Evolutionary conservation across 2,329 filamentous ascomycete genomes (phyloP).

Genomic region (Proliferodiscus dingleyae): DNA sequence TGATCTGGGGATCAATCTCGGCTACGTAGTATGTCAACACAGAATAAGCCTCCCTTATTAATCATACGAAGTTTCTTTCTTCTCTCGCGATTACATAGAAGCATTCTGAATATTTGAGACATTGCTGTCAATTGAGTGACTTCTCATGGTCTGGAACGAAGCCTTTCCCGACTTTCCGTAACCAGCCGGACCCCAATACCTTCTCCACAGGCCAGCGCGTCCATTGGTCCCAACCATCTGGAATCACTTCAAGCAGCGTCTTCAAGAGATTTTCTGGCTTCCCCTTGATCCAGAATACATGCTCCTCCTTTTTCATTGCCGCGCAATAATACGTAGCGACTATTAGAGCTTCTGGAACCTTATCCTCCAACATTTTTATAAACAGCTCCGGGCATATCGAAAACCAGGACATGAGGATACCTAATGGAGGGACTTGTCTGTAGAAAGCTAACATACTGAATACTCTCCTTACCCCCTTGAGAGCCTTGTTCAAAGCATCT

Average conservation of each 20-base stretch:
- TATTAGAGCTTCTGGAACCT: slow-evolving; percentile 34
- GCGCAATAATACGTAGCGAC: slow-evolving; percentile 36
- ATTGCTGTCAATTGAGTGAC: too few species aligned
- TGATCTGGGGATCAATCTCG: too few species aligned
- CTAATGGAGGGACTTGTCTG: slow-evolving; percentile 18
- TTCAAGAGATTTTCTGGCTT: slow-evolving; percentile 36
- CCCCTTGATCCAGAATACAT: slow-evolving; percentile 40
- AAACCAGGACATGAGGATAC: slow-evolving; percentile 35
- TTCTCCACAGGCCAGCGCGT: slow-evolving; percentile 24
- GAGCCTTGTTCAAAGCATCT: slow-evolving; percentile 10
- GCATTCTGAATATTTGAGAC: too few species aligned
- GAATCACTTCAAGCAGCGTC: slow-evolving; percentile 29
- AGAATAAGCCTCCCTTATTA: too few species aligned
- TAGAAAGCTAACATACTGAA: slow-evolving; percentile 22
- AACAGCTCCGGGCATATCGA: slow-evolving; percentile 30
- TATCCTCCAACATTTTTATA: slow-evolving; percentile 31
- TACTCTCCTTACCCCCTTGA: slow-evolving; percentile 12
- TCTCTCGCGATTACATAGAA: too few species aligned
- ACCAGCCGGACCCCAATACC: slow-evolving; percentile 4
- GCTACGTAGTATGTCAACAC: too few species aligned
- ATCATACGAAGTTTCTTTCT: too few species aligned
- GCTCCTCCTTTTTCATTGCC: slow-evolving; percentile 33
- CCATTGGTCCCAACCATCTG: slow-evolving; percentile 21
- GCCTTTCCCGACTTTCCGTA: too few species aligned
- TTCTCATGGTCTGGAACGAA: too few species aligned